Evolutionary conservation across 192 early-diverging fungal genomes (phyloP).

Genomic region (Backusella westeae): DNA sequence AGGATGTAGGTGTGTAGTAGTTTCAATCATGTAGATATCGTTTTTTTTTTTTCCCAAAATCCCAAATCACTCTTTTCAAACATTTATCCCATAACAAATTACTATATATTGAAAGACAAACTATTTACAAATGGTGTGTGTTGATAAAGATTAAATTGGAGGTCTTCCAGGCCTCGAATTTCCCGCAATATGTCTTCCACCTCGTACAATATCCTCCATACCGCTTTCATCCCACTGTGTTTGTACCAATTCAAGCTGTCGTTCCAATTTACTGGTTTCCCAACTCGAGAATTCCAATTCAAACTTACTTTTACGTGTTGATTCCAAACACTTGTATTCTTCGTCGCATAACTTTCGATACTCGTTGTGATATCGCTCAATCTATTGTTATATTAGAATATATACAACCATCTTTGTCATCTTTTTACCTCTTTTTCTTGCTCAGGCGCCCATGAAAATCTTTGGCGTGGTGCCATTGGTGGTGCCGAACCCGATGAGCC

Average conservation of each 20-base stretch:
- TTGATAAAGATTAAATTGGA: neutral
- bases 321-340: conserved; percentile 17
- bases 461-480: conserved; percentile 1
- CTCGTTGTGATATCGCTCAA: conserved; percentile 32
- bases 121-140: no score
- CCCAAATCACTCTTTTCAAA: no score
- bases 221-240: conserved; percentile 32
- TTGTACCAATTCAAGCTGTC: conserved; percentile 33
- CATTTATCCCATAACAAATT: neutral
- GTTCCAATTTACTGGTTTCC: conserved; percentile 33
- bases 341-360: conserved; percentile 18
- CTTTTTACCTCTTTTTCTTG: conserved; percentile 32
- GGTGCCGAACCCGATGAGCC: neutral
- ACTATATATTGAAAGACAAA: neutral
- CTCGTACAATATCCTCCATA: conserved; percentile 20
- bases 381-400: neutral
- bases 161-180: neutral
- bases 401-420: neutral
- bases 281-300: conserved; percentile 30
- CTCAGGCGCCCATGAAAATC: conserved; percentile 19
- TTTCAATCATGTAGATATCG: no score
- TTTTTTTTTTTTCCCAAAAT: no score
- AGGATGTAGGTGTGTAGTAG: no score
- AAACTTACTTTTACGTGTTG: conserved; percentile 21
- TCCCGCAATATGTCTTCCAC: neutral